Conservation (phyloP, 495 filamentous ascomycete species). For the Chaetomium cochliodes region DNA sequence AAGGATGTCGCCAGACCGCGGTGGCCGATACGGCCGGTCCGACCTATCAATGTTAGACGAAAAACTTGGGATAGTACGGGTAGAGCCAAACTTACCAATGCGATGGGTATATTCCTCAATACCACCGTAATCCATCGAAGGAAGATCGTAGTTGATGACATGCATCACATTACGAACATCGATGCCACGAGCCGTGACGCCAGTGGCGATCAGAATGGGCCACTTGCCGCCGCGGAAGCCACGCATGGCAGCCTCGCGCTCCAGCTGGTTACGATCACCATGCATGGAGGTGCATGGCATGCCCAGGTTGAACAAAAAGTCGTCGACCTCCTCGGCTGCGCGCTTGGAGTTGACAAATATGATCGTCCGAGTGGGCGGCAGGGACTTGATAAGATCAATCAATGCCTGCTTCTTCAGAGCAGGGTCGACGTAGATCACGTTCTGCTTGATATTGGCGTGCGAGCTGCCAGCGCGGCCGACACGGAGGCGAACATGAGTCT, state of each 20-base stretch:
- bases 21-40: constrained; percentile 92
- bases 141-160: constrained; percentile 91
- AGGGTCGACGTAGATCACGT: constrained; percentile 63
- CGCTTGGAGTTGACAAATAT: constrained; percentile 85
- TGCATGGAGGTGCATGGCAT: constrained; percentile 87
- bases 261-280: constrained; percentile 78
- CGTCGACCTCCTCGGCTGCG: constrained; percentile 76
- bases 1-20: constrained; percentile 84
- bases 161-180: constrained; percentile 85
- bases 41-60: constrained; percentile 56
- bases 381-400: constrained; percentile 66
- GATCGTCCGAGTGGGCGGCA: constrained; percentile 73
- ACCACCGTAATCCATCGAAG: constrained; percentile 66
- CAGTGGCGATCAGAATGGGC: constrained; percentile 83
- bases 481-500: constrained; percentile 70
- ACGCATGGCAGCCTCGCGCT: constrained; percentile 91
- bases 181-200: constrained; percentile 82
- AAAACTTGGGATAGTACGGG: not conserved
- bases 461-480: constrained; percentile 83
- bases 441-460: constrained; percentile 76
- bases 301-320: constrained; percentile 75
- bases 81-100: constrained; percentile 61
- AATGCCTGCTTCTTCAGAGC: constrained; percentile 66
- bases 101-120: constrained; percentile 93
- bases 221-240: constrained; percentile 70